Percentiles rank a stretch among this genome's conserved stretches.
Conservation (phyloP, 768 basidiomycete species). For the Amanita muscaria region DNA sequence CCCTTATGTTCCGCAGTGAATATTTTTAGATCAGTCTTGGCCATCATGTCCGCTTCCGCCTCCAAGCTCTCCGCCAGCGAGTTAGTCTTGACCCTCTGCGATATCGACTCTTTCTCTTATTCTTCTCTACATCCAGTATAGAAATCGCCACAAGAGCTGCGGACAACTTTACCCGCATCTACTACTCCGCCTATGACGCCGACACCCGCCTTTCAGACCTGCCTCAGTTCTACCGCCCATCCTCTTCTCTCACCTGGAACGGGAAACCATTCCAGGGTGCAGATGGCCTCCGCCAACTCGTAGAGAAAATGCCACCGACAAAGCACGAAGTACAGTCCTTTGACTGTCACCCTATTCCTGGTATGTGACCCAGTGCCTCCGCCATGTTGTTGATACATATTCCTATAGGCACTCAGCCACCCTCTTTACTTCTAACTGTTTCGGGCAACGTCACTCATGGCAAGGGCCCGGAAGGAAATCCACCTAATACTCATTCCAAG, state of each 20-base stretch:
- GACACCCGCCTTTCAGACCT: conserved; percentile 66
- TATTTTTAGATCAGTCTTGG: background rate
- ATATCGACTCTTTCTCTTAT: conserved; percentile 14
- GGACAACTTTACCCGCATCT: conserved; percentile 74
- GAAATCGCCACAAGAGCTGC: conserved; percentile 81
- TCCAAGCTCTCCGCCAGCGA: conserved; percentile 45
- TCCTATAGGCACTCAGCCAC: conserved; percentile 59
- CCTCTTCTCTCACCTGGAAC: conserved; percentile 79
- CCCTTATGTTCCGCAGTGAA: no score
- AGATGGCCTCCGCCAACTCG: conserved; percentile 57
- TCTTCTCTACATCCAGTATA: conserved; percentile 40
- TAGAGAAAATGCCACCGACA: conserved; percentile 67
- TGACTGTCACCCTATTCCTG: conserved; percentile 86
- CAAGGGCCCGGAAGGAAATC: conserved; percentile 49
- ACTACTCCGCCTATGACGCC: conserved; percentile 78
- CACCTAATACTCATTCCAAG: conserved; percentile 37
- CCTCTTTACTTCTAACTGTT: conserved; percentile 70
- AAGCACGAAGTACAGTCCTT: conserved; percentile 84
- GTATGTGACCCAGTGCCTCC: conserved; percentile 28
- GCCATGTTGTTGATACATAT: conserved; percentile 1
- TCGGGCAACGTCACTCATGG: conserved; percentile 76
- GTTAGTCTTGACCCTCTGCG: conserved; percentile 31
- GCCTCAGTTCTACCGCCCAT: conserved; percentile 72
- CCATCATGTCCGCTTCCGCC: conserved; percentile 13
- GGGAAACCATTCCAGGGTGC: conserved; percentile 70